Percentiles rank a stretch among this genome's conserved stretches.
Evolutionary conservation across 2,329 filamentous ascomycete species (phyloP).

Genomic region (Ascocoryne sarcoides): DNA sequence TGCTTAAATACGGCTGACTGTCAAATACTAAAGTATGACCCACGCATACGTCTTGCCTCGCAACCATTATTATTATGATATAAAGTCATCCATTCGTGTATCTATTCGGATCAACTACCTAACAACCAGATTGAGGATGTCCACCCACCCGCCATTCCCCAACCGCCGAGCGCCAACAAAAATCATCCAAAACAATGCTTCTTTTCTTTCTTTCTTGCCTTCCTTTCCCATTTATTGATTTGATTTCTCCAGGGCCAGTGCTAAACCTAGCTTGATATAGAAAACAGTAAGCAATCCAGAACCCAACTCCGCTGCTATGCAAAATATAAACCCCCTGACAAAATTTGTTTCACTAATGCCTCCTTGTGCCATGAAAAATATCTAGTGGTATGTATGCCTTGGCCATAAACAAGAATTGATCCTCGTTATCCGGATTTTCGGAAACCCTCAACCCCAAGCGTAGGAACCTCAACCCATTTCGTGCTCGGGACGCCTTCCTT

Average conservation of each 20-base stretch:
- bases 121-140: neutral
- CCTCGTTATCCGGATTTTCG: constrained; percentile 29
- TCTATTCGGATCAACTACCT: neutral
- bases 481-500: constrained; percentile 63
- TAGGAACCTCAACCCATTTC: constrained; percentile 60
- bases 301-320: neutral
- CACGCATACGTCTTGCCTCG: too few species aligned
- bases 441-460: constrained; percentile 55
- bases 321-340: neutral
- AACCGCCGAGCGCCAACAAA: neutral
- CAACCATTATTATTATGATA: too few species aligned
- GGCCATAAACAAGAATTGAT: too few species aligned
- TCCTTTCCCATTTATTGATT: too few species aligned
- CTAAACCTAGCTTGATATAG: too few species aligned
- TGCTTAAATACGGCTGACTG: too few species aligned
- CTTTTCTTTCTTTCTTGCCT: neutral
- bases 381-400: too few species aligned
- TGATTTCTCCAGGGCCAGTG: too few species aligned
- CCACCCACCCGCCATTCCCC: neutral
- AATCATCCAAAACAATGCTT: neutral
- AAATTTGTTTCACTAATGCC: neutral
- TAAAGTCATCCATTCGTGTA: neutral
- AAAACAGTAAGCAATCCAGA: too few species aligned
- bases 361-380: neutral
- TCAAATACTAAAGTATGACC: too few species aligned